phyloP scores from a whole-genome alignment of 2,329 filamentous ascomycete species.

The Allantophomopsis lycopodina region DNA sequence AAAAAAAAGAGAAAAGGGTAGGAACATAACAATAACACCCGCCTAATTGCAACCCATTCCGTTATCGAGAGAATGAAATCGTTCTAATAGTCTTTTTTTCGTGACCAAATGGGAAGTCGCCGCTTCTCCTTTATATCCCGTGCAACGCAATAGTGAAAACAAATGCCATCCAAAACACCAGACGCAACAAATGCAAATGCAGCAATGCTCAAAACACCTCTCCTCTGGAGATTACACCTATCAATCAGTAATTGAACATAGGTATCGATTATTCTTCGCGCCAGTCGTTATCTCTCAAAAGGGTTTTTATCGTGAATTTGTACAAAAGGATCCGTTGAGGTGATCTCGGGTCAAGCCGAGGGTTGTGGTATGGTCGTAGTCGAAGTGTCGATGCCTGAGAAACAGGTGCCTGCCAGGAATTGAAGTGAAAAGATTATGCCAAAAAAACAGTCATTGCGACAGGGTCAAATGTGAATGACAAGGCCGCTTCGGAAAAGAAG shows the following conservation, averaged over 20 bases:
- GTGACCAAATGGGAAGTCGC: too few species aligned
- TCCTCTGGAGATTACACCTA: constrained; percentile 13
- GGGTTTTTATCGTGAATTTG: constrained; percentile 13
- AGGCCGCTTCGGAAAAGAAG: constrained; percentile 9
- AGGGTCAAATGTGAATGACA: constrained; percentile 6
- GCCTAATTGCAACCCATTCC: too few species aligned
- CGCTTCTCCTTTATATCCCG: background rate
- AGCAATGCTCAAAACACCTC: constrained; percentile 19
- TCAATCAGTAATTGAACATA: constrained; percentile 14
- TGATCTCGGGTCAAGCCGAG: constrained; percentile 11
- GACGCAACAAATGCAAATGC: constrained; percentile 14
- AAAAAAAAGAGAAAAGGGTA: too few species aligned
- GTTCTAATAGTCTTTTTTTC: too few species aligned
- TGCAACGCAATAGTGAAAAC: constrained; percentile 7
- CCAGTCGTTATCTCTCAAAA: constrained; percentile 17
- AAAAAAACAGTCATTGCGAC: constrained; percentile 15
- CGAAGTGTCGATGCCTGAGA: constrained; percentile 15
- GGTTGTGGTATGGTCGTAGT: constrained; percentile 1
- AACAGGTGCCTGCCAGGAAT: constrained; percentile 15
- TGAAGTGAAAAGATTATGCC: constrained; percentile 14
- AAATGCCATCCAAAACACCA: constrained; percentile 19
- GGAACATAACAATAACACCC: too few species aligned
- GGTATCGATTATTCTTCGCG: constrained; percentile 16
- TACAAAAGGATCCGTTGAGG: constrained; percentile 20
- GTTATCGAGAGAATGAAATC: too few species aligned